Evolutionary conservation across 805 yeast genomes (phyloP).

Genomic region (Candida fluviatilis): DNA sequence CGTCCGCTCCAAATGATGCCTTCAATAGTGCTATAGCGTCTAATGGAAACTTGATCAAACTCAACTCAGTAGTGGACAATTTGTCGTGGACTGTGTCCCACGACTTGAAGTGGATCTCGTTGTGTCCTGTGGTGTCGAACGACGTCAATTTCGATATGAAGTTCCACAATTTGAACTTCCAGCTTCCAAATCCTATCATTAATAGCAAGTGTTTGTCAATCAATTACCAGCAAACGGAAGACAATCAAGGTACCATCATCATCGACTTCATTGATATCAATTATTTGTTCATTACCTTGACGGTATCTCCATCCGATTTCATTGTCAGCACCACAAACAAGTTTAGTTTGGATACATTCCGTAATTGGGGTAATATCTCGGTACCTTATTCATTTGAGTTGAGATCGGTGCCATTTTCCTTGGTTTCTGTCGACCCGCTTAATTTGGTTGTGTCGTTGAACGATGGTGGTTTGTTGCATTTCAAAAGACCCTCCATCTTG

Average conservation of each 20-base stretch:
- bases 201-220: conserved; percentile 15
- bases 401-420: conserved; percentile 25
- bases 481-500: conserved; percentile 38
- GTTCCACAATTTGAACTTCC: conserved; percentile 29
- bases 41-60: conserved; percentile 20
- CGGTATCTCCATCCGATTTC: conserved; percentile 40
- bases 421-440: conserved; percentile 39
- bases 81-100: conserved; percentile 28
- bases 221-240: conserved; percentile 2
- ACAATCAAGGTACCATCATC: conserved; percentile 25
- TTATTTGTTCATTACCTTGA: conserved; percentile 50
- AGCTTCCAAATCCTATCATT: conserved; percentile 20
- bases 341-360: conserved; percentile 28
- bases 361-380: conserved; percentile 63
- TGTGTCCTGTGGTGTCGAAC: conserved; percentile 38
- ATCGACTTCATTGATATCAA: conserved; percentile 51
- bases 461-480: conserved; percentile 75
- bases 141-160: conserved; percentile 27
- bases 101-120: conserved; percentile 25
- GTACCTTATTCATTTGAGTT: conserved; percentile 58
- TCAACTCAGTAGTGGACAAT: conserved; percentile 21
- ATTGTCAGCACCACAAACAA: conserved; percentile 13
- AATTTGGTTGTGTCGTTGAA: conserved; percentile 55
- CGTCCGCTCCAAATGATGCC: conserved; percentile 17
- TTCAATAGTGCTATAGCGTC: conserved; percentile 17